These are phyloP conservation scores for Pseudocercospora pini-densiflorae DNA, from an alignment of 2,329 filamentous ascomycete species.

Conservation along the genomic window DNA sequence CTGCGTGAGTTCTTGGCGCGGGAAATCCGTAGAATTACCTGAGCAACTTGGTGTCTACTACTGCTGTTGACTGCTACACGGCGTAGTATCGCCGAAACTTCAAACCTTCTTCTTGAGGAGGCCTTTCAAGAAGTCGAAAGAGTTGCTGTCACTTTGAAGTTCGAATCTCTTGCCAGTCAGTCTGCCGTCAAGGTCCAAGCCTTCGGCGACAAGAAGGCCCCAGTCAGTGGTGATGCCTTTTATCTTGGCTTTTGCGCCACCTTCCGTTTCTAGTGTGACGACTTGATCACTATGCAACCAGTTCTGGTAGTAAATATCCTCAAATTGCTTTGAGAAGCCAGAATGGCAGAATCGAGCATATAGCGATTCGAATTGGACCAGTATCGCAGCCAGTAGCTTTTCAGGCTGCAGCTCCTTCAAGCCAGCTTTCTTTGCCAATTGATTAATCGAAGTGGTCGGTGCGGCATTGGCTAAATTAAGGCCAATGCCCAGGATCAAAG, in stretches of 20 bases:
- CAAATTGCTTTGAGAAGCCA: slow-evolving; percentile 76
- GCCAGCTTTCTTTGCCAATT: slow-evolving; percentile 59
- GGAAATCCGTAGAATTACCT: neutral
- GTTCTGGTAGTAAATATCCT: slow-evolving; percentile 75
- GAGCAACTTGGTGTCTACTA: neutral
- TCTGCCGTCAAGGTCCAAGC: slow-evolving; percentile 72
- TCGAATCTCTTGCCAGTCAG: slow-evolving; percentile 78
- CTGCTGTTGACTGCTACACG: neutral
- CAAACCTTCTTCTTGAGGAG: slow-evolving; percentile 79
- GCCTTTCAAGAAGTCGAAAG: slow-evolving; percentile 96
- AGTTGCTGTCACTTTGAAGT: slow-evolving; percentile 95
- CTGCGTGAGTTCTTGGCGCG: neutral
- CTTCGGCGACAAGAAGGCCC: slow-evolving; percentile 84
- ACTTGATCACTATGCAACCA: slow-evolving; percentile 79
- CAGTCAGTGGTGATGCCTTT: slow-evolving; percentile 90
- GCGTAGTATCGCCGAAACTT: neutral
- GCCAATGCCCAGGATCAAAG: slow-evolving; percentile 80
- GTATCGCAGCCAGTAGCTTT: slow-evolving; percentile 77
- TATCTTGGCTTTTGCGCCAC: slow-evolving; percentile 74
- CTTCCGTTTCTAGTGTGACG: slow-evolving; percentile 79
- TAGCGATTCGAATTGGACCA: slow-evolving; percentile 76
- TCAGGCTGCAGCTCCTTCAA: slow-evolving; percentile 63
- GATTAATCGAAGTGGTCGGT: slow-evolving; percentile 85
- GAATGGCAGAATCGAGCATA: slow-evolving; percentile 74
- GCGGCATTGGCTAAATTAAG: slow-evolving; percentile 87